A percentile compares a stretch with the other conserved stretches of the same genome.
phyloP scores from a whole-genome alignment of 2,329 filamentous ascomycete species.

The Colletotrichum higginsianum region DNA sequence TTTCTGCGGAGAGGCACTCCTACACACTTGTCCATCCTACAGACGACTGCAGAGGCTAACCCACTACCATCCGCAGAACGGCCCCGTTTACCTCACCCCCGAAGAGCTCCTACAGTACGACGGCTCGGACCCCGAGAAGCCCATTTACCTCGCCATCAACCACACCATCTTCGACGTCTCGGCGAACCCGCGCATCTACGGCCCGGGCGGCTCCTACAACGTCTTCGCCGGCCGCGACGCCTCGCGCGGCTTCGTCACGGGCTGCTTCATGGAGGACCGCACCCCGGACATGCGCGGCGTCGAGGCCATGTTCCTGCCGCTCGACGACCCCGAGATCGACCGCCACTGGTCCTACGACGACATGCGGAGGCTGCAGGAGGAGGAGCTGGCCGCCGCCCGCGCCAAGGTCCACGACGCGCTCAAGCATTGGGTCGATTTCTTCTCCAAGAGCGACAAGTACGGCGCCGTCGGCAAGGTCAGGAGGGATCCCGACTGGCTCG shows the following conservation, averaged over 20 bases:
- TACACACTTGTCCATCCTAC: too few relatives aligned
- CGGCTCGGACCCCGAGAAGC: conserved; percentile 80
- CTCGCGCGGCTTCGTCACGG: conserved; percentile 89
- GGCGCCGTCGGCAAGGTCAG: conserved; percentile 82
- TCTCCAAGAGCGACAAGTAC: conserved; percentile 85
- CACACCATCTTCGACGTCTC: conserved; percentile 89
- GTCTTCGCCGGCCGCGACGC: conserved; percentile 92
- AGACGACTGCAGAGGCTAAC: conserved; percentile 31
- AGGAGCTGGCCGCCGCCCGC: conserved; percentile 76
- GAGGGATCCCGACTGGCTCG: conserved; percentile 72
- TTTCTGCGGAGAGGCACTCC: neutral
- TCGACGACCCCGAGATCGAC: conserved; percentile 76
- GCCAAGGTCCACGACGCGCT: conserved; percentile 77
- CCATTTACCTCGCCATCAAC: conserved; percentile 93
- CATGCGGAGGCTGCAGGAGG: conserved; percentile 67
- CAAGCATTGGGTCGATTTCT: conserved; percentile 88
- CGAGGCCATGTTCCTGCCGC: conserved; percentile 85
- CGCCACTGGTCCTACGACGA: conserved; percentile 68
- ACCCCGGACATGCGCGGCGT: conserved; percentile 89
- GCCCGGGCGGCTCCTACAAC: conserved; percentile 87
- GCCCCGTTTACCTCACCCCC: conserved; percentile 80
- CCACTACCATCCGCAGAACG: conserved; percentile 61
- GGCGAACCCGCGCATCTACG: conserved; percentile 78
- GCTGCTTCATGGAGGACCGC: conserved; percentile 89
- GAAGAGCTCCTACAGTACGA: conserved; percentile 82